Evolutionary conservation across 169 alveolate species (phyloP), one percentile per base, ranked within the genome.

Genomic region (Plasmodium vinckei): DNA sequence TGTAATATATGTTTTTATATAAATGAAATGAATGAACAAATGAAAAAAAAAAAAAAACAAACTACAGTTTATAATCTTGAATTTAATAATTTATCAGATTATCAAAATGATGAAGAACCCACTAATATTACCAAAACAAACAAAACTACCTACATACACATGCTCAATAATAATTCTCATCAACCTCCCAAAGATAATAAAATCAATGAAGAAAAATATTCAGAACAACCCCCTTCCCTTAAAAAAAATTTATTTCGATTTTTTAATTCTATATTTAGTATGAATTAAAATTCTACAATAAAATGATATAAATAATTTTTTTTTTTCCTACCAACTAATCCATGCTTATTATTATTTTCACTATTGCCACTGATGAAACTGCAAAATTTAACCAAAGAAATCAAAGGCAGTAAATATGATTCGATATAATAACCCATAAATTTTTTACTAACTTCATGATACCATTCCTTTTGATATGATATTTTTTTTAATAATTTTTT

Each of bases 21-120:
- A 56, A 75, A 75, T 10, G 64, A 49, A 17, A 63, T 75, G 57
- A 73, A 75, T 33, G 77, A 69, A 25, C 46, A 49, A 69, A 47
- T 44, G 42, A 46, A 25, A 49, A 73, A 75, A 25, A 75, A 39
- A 67, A 75, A 75, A 44, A 75, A 54, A 63, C 47, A 73, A 67
- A 75, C 88, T 21, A 54, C 88, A 63, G 88, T 75, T 25, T 75
- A 75, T 61, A 75, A 73, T 1, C 72, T 75, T 17, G 88, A 75
- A 44, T 75, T 75, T 25, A 75, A 75, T 63, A 75, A 75, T 44
- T 63, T 57, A 25, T 44, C 51, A 9, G 65, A 61, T 39, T 56
- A 21, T 19, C 77, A 75, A 46, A 47, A 33, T 7, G 19, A 68
- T 42, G 57, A 51, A 9, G 63, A 25, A 25, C 21, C 23, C 25